Evolutionary conservation across 768 basidiomycete species (phyloP), one percentile per base, ranked within the genome.

Genomic region (Trametes gibbosa): DNA sequence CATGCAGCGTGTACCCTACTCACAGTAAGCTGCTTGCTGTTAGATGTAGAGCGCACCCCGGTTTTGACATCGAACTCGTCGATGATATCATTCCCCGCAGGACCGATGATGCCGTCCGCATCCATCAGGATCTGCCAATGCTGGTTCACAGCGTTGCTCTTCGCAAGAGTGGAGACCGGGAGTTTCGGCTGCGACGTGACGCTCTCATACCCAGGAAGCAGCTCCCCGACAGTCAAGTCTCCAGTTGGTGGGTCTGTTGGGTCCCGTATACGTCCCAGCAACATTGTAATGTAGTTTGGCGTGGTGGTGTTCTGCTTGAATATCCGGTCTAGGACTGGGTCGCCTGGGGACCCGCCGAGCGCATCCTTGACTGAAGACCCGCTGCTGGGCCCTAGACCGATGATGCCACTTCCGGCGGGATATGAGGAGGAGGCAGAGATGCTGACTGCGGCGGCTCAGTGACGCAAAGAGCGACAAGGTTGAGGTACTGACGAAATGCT

Each of bases 111-210:
- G 1, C 84, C 84, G 60, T 86, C 73, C 12, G 75, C 70, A 63
- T 90, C 89, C 8, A 89, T 76, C 24, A 86, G 71, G 0, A 84
- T 74, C 63, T 85, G 83, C 76, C 87, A 88, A 63, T 90, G 86
- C 66, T 88, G 87, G 54, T 79, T 74, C 16, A 70, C 74, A 3
- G 66, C 50, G 34, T 72, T 56, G 19, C 52, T 59, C 2, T 72
- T 62, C 19, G 75, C 62, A 5, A 79, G 71, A 16, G 66, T 61
- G 1, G 77, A 73, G 39, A 90, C 83, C 10, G 76, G 61, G 27
- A 86, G 76, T 61, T 77, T 76, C 2, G 83, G 79, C 63, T 85
- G 78, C 32, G 73, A 71, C 13, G 76, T 73, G 56, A 92, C 74
- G 27, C 72, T 74, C 41, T 75, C 69, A 66, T 79, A 84, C 6